These are phyloP conservation scores for Pyrenochaeta sp. DNA, from an alignment of 2,329 filamentous ascomycete species.

Conservation along the genomic window DNA sequence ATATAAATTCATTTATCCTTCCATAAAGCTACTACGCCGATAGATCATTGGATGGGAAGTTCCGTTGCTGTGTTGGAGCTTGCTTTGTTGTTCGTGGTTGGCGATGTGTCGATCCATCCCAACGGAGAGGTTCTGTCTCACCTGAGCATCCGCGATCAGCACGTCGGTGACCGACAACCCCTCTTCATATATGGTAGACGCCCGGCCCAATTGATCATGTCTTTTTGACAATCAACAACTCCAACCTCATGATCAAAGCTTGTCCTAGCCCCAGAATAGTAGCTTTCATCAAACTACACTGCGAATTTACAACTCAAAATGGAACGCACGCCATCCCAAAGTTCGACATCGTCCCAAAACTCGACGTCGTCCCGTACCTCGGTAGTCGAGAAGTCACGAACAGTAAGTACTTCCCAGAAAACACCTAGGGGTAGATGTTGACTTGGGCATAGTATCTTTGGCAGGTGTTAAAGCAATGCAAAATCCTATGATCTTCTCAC, in stretches of 20 bases:
- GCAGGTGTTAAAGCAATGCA: not conserved
- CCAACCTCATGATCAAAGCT: not conserved
- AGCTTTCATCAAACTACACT: not conserved
- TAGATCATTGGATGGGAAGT: not conserved
- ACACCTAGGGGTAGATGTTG: not conserved
- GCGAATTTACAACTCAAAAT: not conserved
- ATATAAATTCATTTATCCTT: not conserved
- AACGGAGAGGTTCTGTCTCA: not conserved
- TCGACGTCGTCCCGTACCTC: not conserved
- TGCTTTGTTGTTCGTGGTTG: not conserved
- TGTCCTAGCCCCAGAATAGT: not conserved
- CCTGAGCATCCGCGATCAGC: not conserved
- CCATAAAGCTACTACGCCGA: not conserved
- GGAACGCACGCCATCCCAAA: conserved; percentile 1
- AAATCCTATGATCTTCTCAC: not conserved
- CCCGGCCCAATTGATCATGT: not conserved
- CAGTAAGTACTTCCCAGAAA: not conserved
- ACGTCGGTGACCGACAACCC: not conserved
- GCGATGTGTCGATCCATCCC: not conserved
- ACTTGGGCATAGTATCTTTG: not conserved
- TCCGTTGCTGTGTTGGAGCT: not conserved
- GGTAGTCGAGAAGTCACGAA: not conserved
- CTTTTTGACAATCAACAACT: not conserved
- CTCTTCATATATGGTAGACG: not conserved
- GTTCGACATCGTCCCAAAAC: not conserved